Evolutionary conservation across 73 alveolate species (phyloP), one percentile per base, ranked within the genome.

Genomic region (Urostyla sp.): DNA sequence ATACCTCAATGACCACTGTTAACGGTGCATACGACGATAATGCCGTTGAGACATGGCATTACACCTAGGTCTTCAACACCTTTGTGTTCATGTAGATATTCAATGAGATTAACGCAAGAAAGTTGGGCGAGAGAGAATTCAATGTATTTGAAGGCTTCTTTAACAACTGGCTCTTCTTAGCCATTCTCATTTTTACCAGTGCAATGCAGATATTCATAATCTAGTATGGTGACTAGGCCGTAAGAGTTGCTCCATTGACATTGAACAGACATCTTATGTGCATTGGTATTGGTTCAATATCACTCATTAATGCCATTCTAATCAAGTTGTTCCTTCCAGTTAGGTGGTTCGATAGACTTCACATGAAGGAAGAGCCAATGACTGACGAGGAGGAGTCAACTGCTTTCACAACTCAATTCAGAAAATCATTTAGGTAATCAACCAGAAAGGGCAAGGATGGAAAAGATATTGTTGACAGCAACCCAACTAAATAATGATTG

Each of bases 61-160:
- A 69, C 80, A 92, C 98, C 45, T 73, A 90, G 51, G 87, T 95
- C 93, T 95, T 95, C 87, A 61, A 95, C 61, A 75, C 95, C 11
- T 95, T 95, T 59, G 99, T 95, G 45, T 81, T 87, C 61, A 95
- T 95, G 99, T 93, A 95, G 82, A 96, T 91, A 20, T 95, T 93
- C 90, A 95, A 95, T 61, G 92, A 92, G 73, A 90, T 95, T 51
- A 85, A 94, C 84, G 90, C 97, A 7, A 74, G 99, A 72, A 90
- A 95, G 84, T 51, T 95, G 36, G 90, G 92, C 48, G 84, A 80
- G 57, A 77, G 86, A 27, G 98, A 94, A 55, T 77, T 54, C 26
- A 95, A 95, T 72, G 96, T 94, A 6, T 95, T 95, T 82, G 84
- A 88, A 21, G 97, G 96, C n/a, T 75, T 94, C 48, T 83, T 85